These are phyloP conservation scores for Triangularia setosa DNA, from an alignment of 2,329 filamentous ascomycete genomes.

Conservation along the genomic window DNA sequence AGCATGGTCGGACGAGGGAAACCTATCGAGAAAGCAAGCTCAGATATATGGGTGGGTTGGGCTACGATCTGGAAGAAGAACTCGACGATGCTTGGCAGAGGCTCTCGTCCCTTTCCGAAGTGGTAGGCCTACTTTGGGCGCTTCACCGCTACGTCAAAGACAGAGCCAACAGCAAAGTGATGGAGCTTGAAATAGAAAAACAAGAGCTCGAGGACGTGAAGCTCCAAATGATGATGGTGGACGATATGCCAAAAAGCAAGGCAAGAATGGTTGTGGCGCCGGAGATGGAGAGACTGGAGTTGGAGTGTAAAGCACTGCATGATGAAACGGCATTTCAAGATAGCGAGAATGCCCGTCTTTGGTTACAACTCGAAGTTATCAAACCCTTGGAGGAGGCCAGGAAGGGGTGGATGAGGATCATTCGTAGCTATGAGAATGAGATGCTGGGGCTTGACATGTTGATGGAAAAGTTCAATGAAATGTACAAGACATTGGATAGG, in stretches of 20 bases:
- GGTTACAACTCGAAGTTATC: not conserved
- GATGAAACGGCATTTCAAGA: not conserved
- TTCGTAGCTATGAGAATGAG: not conserved
- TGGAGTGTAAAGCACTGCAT: not conserved
- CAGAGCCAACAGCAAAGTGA: not conserved
- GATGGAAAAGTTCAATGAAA: not conserved
- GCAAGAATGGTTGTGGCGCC: not conserved
- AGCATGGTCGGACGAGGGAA: no score
- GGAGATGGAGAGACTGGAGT: not conserved
- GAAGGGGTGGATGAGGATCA: not conserved
- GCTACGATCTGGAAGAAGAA: no score
- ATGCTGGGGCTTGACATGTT: not conserved
- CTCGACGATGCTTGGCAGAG: not conserved
- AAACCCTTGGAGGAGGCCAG: not conserved
- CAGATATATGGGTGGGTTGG: no score
- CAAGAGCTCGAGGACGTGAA: not conserved
- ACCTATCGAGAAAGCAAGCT: not conserved
- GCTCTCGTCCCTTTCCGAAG: not conserved
- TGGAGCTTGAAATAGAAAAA: not conserved
- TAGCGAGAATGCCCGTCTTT: not conserved
- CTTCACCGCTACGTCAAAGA: not conserved
- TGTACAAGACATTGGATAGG: not conserved
- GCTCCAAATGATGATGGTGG: not conserved
- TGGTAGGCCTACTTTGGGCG: not conserved
- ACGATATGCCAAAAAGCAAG: not conserved